Evolutionary conservation across 75 land plant species (phyloP), one percentile per base, ranked within the genome.

Genomic region (Sequoiadendron giganteum): DNA sequence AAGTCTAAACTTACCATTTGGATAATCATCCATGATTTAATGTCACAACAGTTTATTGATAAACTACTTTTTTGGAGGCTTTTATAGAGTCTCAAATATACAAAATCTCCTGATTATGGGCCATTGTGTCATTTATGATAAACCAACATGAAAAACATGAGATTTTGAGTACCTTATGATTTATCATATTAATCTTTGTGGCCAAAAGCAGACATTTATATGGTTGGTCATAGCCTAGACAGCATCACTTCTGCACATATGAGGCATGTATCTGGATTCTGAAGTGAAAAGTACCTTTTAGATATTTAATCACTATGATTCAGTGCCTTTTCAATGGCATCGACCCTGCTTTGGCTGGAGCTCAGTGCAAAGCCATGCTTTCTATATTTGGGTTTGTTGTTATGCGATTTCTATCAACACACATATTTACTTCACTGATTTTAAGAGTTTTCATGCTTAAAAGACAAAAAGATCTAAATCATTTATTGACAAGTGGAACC

Each of bases 381-480:
- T 65, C 28, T 65, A 65, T 65, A 65, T 21, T 39, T 42, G 49
- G 49, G 39, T 81, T 81, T 40, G 7, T 81, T 42, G 49, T 78
- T 40, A 81, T 38, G 83, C 40, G 0, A 0, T 81, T 42, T 25
- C 28, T 25, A 65, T 65, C 70, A 65, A 5, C 70, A 65, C 6
- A 65, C 28, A 25, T 65, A 65, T 65, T 65, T 25, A 65, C 70
- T 65, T 65, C n/a, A 25, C 70, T 5, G 70, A 65, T 65, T 45
- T 81, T 81, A 81, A 45, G n/a, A 15, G 28, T 19, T 79, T 81
- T 81, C 83, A 43, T 81, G 83, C n/a, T 80, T 80, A 45, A 2
- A 81, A 65, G 13, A 21, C 9, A n/a, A 43, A 81, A 43, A 19
- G 10, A 34, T 32, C 38, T 10, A 32, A 34, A 81, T 42, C 19